Conservation (phyloP, 352 stramenopile species). For the Aphanomyces euteiches region DNA sequence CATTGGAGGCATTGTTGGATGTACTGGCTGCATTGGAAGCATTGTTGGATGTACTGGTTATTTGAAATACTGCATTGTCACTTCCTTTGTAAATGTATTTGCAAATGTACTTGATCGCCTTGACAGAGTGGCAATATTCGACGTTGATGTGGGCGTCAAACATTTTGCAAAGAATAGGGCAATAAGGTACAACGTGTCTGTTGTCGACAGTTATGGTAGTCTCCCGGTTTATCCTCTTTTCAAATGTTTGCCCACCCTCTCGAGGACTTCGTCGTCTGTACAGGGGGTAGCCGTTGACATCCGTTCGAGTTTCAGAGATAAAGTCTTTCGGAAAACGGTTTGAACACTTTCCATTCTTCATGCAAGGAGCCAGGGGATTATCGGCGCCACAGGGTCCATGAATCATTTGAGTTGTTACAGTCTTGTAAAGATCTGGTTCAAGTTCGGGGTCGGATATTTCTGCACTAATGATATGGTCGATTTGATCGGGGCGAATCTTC, state of each 20-base stretch:
- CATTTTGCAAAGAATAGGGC: background rate
- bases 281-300: background rate
- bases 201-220: background rate
- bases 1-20: slow-evolving; percentile 17
- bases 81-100: slow-evolving; percentile 7
- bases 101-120: slow-evolving; percentile 6
- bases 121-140: slow-evolving; percentile 16
- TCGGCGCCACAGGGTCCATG: background rate
- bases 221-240: background rate
- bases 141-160: slow-evolving; percentile 5
- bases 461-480: background rate
- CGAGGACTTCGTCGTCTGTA: background rate
- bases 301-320: background rate
- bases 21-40: background rate
- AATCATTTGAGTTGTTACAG: background rate
- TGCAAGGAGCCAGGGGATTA: background rate
- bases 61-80: background rate
- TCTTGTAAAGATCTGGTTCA: background rate
- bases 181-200: background rate
- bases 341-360: slow-evolving; percentile 5
- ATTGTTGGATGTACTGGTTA: background rate
- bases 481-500: background rate
- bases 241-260: background rate
- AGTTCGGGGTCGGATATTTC: background rate
- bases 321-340: background rate